phyloP scores from a whole-genome alignment of 129 eudicot species.

The Pittosporum tobira region DNA sequence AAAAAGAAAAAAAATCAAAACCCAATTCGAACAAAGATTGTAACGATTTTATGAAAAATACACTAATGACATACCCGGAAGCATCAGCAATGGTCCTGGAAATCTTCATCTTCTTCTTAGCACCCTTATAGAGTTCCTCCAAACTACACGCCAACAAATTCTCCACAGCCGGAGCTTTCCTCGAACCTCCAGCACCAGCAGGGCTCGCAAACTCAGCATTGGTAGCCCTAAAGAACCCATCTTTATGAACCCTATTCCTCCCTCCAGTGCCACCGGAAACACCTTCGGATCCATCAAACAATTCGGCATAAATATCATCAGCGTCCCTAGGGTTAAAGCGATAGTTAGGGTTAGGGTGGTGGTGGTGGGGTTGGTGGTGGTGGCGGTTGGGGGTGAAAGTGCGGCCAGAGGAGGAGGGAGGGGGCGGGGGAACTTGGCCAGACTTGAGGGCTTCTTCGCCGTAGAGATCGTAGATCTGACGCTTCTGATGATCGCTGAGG shows the following conservation, averaged over 20 bases:
- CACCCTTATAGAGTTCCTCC: slow-evolving; percentile 65
- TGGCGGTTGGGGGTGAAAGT: slow-evolving; percentile 9
- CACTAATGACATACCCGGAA: slow-evolving; percentile 48
- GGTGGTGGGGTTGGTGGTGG: too few species aligned
- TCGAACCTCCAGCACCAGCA: slow-evolving; percentile 18
- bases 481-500: slow-evolving; percentile 6
- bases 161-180: slow-evolving; percentile 75
- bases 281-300: slow-evolving; percentile 45
- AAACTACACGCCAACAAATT: slow-evolving; percentile 50
- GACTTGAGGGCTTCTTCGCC: background rate
- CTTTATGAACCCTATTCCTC: slow-evolving; percentile 30
- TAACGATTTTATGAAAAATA: too few species aligned
- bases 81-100: slow-evolving; percentile 49
- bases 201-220: slow-evolving; percentile 28
- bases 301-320: slow-evolving; percentile 77
- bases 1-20: background rate
- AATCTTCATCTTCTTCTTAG: slow-evolving; percentile 77
- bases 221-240: slow-evolving; percentile 33
- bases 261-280: too few species aligned
- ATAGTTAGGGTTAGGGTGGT: slow-evolving; percentile 47
- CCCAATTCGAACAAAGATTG: background rate
- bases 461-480: background rate
- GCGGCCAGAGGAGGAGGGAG: slow-evolving; percentile 20
- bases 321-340: slow-evolving; percentile 85
- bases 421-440: background rate